A percentile compares a stretch with the other conserved stretches of the same genome.
Evolutionary conservation across 768 basidiomycete species (phyloP).

Genomic region (Lactifluus echinatus): DNA sequence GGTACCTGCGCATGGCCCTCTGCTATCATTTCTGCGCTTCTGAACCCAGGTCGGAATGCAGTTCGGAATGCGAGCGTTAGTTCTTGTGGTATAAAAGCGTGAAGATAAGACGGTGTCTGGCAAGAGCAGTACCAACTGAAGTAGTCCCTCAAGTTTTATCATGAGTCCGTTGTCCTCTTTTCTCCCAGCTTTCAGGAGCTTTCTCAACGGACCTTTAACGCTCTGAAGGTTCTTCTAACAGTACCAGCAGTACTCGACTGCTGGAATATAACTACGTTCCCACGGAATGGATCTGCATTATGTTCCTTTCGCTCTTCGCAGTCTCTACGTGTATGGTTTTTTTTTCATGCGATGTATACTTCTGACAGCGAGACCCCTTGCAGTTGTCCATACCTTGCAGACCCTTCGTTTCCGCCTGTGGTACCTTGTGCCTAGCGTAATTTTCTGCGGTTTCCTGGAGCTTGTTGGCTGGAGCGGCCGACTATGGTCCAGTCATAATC

Average conservation of each 20-base stretch:
- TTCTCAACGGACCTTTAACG: neutral
- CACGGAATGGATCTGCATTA: conserved; percentile 30
- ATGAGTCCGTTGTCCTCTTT: conserved; percentile 6
- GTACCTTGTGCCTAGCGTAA: conserved; percentile 16
- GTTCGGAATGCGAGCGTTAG: too few species aligned
- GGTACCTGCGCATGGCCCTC: too few species aligned
- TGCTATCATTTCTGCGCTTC: too few species aligned
- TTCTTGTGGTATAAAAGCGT: too few species aligned
- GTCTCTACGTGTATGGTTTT: conserved; percentile 24
- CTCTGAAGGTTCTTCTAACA: conserved; percentile 1
- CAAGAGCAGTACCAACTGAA: too few species aligned
- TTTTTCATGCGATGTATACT: neutral
- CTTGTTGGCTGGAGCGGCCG: conserved; percentile 15
- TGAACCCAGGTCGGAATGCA: too few species aligned
- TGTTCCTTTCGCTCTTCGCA: conserved; percentile 31
- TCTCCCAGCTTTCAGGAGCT: too few species aligned
- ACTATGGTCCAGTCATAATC: conserved; percentile 16
- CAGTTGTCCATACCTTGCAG: conserved; percentile 8
- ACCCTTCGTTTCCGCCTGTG: conserved; percentile 27
- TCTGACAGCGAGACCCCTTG: neutral
- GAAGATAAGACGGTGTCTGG: too few species aligned
- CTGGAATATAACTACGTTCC: conserved; percentile 29
- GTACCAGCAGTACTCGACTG: neutral
- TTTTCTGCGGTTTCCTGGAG: conserved; percentile 12
- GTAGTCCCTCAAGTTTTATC: too few species aligned